A percentile compares a stretch with the other conserved stretches of the same genome.
phyloP scores from a whole-genome alignment of 1,284 basidiomycete species.

The Sanguinoderma infundibulare region DNA sequence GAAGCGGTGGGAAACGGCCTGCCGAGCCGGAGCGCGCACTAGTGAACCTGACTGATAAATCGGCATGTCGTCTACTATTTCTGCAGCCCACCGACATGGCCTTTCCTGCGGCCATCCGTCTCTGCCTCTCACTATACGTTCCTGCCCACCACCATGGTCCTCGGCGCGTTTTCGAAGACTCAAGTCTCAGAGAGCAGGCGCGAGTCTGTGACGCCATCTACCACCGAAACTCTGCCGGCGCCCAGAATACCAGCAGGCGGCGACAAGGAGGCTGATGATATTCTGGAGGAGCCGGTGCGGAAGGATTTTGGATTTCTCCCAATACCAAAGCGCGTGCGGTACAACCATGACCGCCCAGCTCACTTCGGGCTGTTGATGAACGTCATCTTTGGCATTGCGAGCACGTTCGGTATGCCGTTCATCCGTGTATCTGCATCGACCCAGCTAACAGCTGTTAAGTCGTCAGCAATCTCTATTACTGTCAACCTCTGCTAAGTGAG shows the following conservation, averaged over 20 bases:
- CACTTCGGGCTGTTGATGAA: conserved; percentile 68
- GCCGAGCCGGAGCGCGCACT: background rate
- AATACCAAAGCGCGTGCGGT: conserved; percentile 64
- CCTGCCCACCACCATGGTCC: conserved; percentile 1
- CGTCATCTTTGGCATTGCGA: conserved; percentile 66
- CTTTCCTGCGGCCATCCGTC: background rate
- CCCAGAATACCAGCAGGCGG: background rate
- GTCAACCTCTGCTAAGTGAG: conserved; percentile 72
- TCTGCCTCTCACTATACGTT: background rate
- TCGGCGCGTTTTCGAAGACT: background rate
- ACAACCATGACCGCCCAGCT: conserved; percentile 60
- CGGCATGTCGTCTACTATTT: conserved; percentile 3
- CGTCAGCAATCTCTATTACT: conserved; percentile 73
- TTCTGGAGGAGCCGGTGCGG: background rate
- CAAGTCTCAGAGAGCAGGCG: background rate
- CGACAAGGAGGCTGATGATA: background rate
- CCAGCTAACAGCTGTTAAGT: conserved; percentile 34
- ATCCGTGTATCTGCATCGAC: background rate
- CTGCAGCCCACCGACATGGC: conserved; percentile 4
- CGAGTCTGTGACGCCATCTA: background rate
- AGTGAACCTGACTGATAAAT: background rate
- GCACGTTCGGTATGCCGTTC: conserved; percentile 55
- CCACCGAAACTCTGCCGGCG: conserved; percentile 6
- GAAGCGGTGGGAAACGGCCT: too few relatives aligned
- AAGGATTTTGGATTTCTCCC: conserved; percentile 68